Evolutionary conservation across 805 yeast species (phyloP).

Genomic region (Candida ponderosae): DNA sequence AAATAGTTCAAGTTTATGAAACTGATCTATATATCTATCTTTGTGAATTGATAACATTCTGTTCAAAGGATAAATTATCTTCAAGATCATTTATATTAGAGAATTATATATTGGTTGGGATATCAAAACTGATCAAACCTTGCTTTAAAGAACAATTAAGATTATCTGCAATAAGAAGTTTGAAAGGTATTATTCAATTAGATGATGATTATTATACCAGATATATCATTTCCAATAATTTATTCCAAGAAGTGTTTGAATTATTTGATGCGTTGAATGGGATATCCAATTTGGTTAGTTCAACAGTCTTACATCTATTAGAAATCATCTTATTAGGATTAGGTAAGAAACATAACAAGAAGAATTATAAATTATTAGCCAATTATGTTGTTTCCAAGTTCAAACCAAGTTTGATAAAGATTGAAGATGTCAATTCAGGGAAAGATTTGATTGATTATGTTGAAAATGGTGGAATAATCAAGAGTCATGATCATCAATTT

Average conservation of each 20-base stretch:
- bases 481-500: too few relatives aligned
- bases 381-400: constrained; percentile 13
- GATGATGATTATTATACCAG: constrained; percentile 57
- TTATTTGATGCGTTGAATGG: constrained; percentile 40
- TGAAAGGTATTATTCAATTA: constrained; percentile 51
- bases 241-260: constrained; percentile 41
- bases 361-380: constrained; percentile 17
- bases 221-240: constrained; percentile 46
- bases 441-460: not conserved
- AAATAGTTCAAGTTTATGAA: constrained; percentile 17
- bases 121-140: constrained; percentile 39
- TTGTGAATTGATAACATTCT: constrained; percentile 65
- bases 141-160: constrained; percentile 39
- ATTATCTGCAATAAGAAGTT: constrained; percentile 60
- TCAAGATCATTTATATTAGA: constrained; percentile 60
- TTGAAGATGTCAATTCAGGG: not conserved
- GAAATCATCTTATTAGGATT: constrained; percentile 31
- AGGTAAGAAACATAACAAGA: constrained; percentile 12
- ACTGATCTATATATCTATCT: constrained; percentile 44
- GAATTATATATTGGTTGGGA: constrained; percentile 47
- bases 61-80: constrained; percentile 43
- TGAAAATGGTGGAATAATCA: not conserved
- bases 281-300: constrained; percentile 58
- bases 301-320: constrained; percentile 66
- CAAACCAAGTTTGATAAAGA: constrained; percentile 1